phyloP scores from a whole-genome alignment of 495 filamentous ascomycete genomes.

The Sordaria brevicollis region DNA sequence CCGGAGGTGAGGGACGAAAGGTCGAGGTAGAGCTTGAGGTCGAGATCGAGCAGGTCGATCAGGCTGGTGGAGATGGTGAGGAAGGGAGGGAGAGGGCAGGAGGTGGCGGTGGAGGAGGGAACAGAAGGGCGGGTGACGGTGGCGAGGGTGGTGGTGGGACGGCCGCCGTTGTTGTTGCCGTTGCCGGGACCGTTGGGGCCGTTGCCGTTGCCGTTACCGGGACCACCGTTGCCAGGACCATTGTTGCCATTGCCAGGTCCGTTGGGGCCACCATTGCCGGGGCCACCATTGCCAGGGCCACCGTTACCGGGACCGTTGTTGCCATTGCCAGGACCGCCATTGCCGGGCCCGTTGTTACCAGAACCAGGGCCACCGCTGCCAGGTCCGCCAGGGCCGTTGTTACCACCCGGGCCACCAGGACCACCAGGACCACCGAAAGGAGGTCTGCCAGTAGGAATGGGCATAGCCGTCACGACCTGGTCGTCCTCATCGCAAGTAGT shows the following conservation, averaged over 20 bases:
- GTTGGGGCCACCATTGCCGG: background rate
- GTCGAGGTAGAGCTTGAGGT: conserved; percentile 4
- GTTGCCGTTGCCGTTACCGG: background rate
- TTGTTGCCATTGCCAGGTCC: background rate
- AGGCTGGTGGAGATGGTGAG: background rate
- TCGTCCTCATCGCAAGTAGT: background rate
- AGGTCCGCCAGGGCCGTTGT: background rate
- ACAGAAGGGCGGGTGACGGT: background rate
- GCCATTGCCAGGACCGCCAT: background rate
- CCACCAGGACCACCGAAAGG: too few species aligned
- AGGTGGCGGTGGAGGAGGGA: background rate
- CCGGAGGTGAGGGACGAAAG: background rate
- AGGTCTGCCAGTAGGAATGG: background rate
- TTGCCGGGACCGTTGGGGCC: background rate
- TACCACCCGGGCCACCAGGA: background rate
- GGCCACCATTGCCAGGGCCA: background rate
- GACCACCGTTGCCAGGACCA: background rate
- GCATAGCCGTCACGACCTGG: background rate
- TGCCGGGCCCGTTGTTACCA: background rate
- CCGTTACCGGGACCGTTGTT: background rate
- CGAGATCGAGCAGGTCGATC: conserved; percentile 3
- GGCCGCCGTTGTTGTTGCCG: background rate
- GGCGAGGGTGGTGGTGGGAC: background rate
- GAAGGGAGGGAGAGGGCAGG: background rate
- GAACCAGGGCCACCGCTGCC: background rate